Conservation (phyloP, 768 basidiomycete species). For the Boletus speciosus region DNA sequence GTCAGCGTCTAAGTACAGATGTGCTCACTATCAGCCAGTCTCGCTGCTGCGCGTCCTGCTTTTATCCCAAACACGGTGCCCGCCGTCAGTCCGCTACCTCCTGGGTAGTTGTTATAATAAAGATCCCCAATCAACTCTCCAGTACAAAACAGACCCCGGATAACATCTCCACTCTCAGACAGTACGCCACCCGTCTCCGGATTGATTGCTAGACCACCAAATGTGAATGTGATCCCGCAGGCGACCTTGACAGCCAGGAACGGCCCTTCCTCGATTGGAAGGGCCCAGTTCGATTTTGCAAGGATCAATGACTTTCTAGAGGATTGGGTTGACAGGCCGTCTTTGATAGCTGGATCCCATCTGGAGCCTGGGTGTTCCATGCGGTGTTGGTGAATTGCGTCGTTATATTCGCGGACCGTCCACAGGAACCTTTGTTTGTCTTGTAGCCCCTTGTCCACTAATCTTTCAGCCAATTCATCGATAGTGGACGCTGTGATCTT, state of each 20-base stretch:
- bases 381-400: conserved; percentile 39
- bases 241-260: conserved; percentile 66
- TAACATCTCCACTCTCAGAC: conserved; percentile 36
- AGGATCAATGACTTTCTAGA: conserved; percentile 32
- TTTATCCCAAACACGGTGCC: conserved; percentile 64
- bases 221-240: conserved; percentile 72
- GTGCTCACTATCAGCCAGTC: conserved; percentile 1
- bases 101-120: conserved; percentile 66
- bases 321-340: conserved; percentile 54
- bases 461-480: conserved; percentile 47
- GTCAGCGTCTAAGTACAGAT: neutral
- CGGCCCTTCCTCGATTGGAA: conserved; percentile 48
- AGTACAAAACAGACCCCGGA: conserved; percentile 58
- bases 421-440: conserved; percentile 39
- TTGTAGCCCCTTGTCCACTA: conserved; percentile 45
- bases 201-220: conserved; percentile 63
- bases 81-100: conserved; percentile 62
- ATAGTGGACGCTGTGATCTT: conserved; percentile 47
- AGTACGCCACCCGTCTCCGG: conserved; percentile 51
- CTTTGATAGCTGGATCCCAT: conserved; percentile 68
- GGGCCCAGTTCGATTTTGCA: conserved; percentile 70
- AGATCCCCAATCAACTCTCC: conserved; percentile 69
- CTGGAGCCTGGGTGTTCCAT: conserved; percentile 30
- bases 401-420: conserved; percentile 51
- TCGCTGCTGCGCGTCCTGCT: conserved; percentile 48